Conservation (phyloP, 495 filamentous ascomycete species). For the Astrocystis sublimbata region DNA sequence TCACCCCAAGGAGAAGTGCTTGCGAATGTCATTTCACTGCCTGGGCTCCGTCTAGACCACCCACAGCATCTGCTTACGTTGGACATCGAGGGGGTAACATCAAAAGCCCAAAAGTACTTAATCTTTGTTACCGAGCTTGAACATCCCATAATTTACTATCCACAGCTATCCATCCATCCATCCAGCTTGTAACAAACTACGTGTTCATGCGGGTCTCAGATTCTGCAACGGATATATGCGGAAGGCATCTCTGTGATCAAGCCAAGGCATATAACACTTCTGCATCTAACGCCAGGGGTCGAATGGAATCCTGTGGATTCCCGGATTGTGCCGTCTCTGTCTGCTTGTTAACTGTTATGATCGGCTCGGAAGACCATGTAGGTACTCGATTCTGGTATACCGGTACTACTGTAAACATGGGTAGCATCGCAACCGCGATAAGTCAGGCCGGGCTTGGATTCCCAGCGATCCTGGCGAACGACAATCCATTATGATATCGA, state of each 20-base stretch:
- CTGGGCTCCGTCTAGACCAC: too few species aligned
- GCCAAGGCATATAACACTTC: not conserved
- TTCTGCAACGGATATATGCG: not conserved
- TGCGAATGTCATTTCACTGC: too few species aligned
- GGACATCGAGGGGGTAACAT: too few species aligned
- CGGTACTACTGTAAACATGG: too few species aligned
- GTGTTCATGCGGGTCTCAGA: not conserved
- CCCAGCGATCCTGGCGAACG: not conserved
- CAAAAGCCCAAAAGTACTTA: too few species aligned
- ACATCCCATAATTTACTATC: not conserved
- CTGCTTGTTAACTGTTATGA: not conserved
- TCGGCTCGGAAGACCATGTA: not conserved
- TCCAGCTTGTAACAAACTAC: not conserved
- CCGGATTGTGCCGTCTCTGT: constrained; percentile 1
- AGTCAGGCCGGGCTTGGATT: not conserved
- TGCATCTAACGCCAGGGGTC: not conserved
- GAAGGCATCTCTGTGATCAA: not conserved
- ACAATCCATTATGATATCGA: not conserved
- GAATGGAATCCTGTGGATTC: not conserved
- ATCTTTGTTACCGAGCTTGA: too few species aligned
- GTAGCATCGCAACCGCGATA: not conserved
- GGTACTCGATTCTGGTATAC: not conserved
- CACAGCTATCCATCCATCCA: not conserved
- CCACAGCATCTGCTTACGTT: too few species aligned
- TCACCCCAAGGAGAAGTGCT: too few species aligned